A percentile compares a stretch with the other conserved stretches of the same genome.
phyloP scores from a whole-genome alignment of 2,329 filamentous ascomycete genomes.

The Verticillium isaacii region DNA sequence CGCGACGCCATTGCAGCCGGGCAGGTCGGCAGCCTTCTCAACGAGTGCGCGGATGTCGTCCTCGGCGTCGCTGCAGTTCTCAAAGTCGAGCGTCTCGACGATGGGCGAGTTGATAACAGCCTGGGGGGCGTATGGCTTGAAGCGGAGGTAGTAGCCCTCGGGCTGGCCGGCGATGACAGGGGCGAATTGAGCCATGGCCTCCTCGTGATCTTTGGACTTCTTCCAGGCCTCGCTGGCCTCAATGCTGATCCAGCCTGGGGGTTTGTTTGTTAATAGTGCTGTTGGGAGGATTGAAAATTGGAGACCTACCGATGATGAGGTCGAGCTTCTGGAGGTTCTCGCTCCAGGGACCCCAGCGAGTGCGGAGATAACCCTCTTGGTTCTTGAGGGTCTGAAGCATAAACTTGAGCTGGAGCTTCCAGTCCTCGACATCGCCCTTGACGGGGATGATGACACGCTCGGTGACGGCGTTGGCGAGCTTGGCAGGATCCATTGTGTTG shows the following conservation, averaged over 20 bases:
- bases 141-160: constrained; percentile 16
- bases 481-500: constrained; percentile 9
- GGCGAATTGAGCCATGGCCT: constrained; percentile 13
- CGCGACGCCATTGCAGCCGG: constrained; percentile 19
- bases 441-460: constrained; percentile 17
- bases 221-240: constrained; percentile 17
- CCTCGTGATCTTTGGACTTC: constrained; percentile 10
- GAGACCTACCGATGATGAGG: constrained; percentile 17
- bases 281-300: neutral
- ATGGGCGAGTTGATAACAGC: constrained; percentile 20
- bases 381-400: constrained; percentile 20
- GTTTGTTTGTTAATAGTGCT: neutral
- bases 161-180: constrained; percentile 16
- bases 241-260: constrained; percentile 16
- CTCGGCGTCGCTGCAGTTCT: constrained; percentile 35
- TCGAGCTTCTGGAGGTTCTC: constrained; percentile 21
- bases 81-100: constrained; percentile 35
- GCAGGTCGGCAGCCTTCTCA: constrained; percentile 13
- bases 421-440: constrained; percentile 18
- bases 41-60: constrained; percentile 15
- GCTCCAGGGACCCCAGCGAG: constrained; percentile 20
- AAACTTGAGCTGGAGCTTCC: constrained; percentile 20
- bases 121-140: constrained; percentile 20
- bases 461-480: constrained; percentile 12
- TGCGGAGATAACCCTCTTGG: constrained; percentile 21